Conservation (phyloP, 108 stramenopile genomes). For the Tribonema minus region DNA sequence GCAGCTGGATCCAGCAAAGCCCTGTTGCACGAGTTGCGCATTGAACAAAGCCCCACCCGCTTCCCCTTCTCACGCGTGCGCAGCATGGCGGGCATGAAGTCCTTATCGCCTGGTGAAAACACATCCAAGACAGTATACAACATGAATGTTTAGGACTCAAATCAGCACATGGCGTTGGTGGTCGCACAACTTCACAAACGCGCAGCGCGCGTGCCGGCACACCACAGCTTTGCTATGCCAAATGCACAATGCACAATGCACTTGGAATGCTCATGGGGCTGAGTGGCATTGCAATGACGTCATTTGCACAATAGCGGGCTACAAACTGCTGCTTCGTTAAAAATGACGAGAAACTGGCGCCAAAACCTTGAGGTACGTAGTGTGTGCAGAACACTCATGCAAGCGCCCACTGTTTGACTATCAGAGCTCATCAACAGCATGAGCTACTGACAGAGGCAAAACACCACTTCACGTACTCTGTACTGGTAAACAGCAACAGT, state of each 20-base stretch:
- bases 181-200: not conserved
- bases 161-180: no score
- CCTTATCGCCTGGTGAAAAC: constrained; percentile 25
- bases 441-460: no score
- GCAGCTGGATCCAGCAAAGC: constrained; percentile 20
- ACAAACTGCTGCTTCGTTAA: no score
- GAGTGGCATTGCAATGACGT: no score
- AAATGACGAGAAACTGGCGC: no score
- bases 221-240: not conserved
- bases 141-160: not conserved
- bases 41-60: constrained; percentile 29
- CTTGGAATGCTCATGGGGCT: no score
- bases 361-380: no score
- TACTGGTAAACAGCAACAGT: not conserved
- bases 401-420: no score
- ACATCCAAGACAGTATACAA: not conserved
- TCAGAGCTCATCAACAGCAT: no score
- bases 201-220: not conserved
- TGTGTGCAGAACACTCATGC: no score
- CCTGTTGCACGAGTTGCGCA: constrained; percentile 40
- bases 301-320: no score
- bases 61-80: constrained; percentile 36
- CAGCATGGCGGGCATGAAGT: constrained; percentile 43
- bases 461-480: not conserved
- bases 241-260: no score